These are phyloP conservation scores for Mrakia gelida DNA, from an alignment of 768 basidiomycete species.

Conservation along the genomic window DNA sequence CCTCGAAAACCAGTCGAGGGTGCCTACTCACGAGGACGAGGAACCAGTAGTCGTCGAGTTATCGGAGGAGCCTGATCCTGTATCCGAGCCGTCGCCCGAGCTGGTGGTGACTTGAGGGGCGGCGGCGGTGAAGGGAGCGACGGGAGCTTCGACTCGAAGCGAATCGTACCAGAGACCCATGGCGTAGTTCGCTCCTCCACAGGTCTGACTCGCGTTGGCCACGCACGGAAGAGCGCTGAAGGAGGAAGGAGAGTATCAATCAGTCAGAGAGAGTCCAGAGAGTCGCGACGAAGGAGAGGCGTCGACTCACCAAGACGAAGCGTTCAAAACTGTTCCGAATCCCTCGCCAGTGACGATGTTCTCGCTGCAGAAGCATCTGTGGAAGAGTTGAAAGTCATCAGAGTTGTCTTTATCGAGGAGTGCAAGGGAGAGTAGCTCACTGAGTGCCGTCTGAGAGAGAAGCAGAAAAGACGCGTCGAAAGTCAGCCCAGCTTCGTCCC, in stretches of 20 bases:
- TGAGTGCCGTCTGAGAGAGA: background rate
- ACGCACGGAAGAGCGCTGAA: background rate
- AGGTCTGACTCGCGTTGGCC: background rate
- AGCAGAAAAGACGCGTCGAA: background rate
- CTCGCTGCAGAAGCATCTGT: conserved; percentile 11
- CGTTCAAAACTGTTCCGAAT: background rate
- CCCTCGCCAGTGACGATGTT: background rate
- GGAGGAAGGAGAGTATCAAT: too few species aligned
- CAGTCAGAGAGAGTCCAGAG: background rate
- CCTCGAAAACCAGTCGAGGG: background rate
- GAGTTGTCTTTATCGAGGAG: background rate
- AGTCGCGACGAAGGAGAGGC: too few species aligned
- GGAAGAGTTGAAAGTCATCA: background rate
- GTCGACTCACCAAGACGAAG: background rate
- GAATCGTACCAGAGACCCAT: conserved; percentile 16
- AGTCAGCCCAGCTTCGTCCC: background rate
- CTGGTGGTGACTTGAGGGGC: background rate
- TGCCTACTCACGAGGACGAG: background rate
- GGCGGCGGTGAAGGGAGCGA: background rate
- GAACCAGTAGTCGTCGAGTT: background rate
- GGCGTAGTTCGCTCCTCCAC: conserved; percentile 7
- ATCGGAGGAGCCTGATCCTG: background rate
- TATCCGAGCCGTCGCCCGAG: background rate
- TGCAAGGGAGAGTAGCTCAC: background rate
- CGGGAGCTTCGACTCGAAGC: background rate